phyloP scores from a whole-genome alignment of 768 basidiomycete species.

The Podaxis rugospora region DNA sequence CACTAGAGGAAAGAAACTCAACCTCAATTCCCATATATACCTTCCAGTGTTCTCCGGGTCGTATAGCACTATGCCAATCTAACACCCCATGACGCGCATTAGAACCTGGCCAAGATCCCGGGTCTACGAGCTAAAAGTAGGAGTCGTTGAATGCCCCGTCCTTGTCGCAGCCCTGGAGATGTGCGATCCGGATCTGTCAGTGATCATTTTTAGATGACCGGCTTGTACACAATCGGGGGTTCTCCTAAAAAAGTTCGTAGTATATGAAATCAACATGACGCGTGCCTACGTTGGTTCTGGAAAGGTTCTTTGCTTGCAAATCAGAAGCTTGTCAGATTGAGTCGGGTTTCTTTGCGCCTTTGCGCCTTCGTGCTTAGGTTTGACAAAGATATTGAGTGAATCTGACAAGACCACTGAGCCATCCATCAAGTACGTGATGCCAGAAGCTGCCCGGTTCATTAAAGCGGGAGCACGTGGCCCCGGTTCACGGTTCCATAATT shows the following conservation, averaged over 20 bases:
- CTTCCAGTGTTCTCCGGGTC: neutral
- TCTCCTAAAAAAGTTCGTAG: neutral
- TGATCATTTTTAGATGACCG: neutral
- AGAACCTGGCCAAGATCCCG: neutral
- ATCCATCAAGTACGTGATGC: neutral
- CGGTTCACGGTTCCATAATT: neutral
- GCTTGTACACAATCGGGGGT: neutral
- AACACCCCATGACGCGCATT: neutral
- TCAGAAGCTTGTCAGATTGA: neutral
- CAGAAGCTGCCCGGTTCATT: neutral
- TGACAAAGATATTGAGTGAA: neutral
- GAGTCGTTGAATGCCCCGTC: neutral
- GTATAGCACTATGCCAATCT: constrained; percentile 1
- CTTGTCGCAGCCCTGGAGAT: neutral
- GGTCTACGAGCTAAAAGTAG: neutral
- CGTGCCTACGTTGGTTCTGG: neutral
- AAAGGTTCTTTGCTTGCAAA: neutral
- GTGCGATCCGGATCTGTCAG: neutral
- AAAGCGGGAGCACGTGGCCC: neutral
- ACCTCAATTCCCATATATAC: neutral
- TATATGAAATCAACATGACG: constrained; percentile 2
- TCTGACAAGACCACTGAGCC: neutral
- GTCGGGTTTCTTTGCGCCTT: neutral
- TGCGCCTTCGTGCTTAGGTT: neutral
- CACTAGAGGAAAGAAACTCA: neutral